Base-by-base conservation (phyloP, 2,329 filamentous ascomycete species). In the Cercospora canescens region DNA sequence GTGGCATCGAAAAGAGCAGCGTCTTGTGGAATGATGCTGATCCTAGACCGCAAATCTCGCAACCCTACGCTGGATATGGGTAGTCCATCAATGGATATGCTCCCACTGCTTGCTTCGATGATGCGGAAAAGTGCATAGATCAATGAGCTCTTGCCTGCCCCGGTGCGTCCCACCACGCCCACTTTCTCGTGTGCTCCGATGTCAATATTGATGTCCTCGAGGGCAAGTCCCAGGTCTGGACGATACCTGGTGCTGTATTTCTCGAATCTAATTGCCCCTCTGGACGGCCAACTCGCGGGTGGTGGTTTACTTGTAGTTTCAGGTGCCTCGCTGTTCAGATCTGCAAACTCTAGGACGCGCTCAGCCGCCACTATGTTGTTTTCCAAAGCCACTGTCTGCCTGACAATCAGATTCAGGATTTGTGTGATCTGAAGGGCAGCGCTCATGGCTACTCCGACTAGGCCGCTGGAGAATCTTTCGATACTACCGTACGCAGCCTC, bases 351-450 rank as follows among this genome's bases (percentile, higher is more conserved):
- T 58, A 99, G 88, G 56, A 99, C 94, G 76, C 95, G 91, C 85
- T 99, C 95, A 39, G 99, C 95, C 9, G 94, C 97, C 54, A 99
- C 94, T 75, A 99, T 99, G 80, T 99, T 99, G n/a, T 94, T 98
- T 84, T 99, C 96, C n/a, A 99, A 95, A 80, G 99, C 96, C 35
- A 99, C 95, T 0, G 94, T 97, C 81, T 99, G 95, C 66, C 96
- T 89, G 60, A 99, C 95, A 75, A 99, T 97, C 95, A 95, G 99
- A 83, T 98, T 99, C 75, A 99, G 86, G 37, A 94, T 97, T 72
- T 94, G 92, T 1, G 95, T 99, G 76, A 99, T 98, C 81, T 97
- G 93, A 69, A 99, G 86, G 41, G 94, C 95, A 80, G 98, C 97
- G 55, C 94, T 97, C 93, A 99, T 97, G 70, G 92, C 89, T 75